Evolutionary conservation across 441 rosid species (phyloP), one percentile per base, ranked within the genome.

Genomic region (Erodium trifolium): DNA sequence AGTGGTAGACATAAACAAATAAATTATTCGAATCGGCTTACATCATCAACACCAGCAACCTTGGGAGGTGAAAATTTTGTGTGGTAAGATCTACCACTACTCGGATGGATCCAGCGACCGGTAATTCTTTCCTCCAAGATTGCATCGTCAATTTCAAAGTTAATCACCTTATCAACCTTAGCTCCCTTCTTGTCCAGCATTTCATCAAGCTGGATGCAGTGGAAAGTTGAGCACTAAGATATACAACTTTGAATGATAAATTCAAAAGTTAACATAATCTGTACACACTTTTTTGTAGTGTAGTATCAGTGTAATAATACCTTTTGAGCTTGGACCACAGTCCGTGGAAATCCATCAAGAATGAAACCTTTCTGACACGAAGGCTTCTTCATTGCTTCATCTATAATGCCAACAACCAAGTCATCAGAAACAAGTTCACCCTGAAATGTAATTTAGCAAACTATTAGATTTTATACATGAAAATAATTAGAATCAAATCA

Each of bases 111-210:
- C 91, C 87, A 87, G 51, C 86, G 74, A 68, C 91, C 89, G 7
- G 86, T 83, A 62, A 87, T 87, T 75, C 91, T 87, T 79, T 87
- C 89, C 74, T 87, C 89, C 84, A 87, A 80, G 76, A 85, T 67
- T 27, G 85, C 76, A 81, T 87, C 91, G 55, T 82, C 84, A 11
- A 85, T 78, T 10, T 86, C 91, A 78, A 87, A 87, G 80, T 82
- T 77, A 59, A 87, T 78, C 70, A 86, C 87, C 74, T 83, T 84
- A 71, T 84, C 84, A 14, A 86, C 70, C 72, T 69, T 78, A 67
- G 77, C 73, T 69, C 85, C 89, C 14, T 83, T 85, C 78, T 77
- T 85, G 69, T 79, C 65, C 64, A 85, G 86, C 87, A 85, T 83
- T 82, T 82, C 86, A 65, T 87, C 91, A 57, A 87, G 89, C 91